Evolutionary conservation across 228 moss, liverwort and hornwort genomes (phyloP), one percentile per base, ranked within the genome.

Genomic region (Sphagnum magellanicum): DNA sequence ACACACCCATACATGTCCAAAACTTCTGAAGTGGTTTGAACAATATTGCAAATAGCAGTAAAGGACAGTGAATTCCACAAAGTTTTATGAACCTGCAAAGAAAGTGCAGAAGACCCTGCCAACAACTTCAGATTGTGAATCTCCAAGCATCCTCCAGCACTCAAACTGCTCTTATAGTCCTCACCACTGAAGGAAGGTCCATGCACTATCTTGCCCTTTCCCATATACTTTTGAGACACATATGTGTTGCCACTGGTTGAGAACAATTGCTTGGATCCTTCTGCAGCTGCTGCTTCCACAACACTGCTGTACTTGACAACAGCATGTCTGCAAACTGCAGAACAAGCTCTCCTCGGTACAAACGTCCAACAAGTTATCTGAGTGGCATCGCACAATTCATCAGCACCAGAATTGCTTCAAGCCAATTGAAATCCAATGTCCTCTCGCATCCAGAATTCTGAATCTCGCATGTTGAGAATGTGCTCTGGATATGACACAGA

Each of bases 61-160:
- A 32, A 32, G 32, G 32, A 32, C 32, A 32, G 32, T 32, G 32
- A 32, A 32, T 32, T 32, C 32, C 32, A 32, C 32, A 32, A 32
- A 32, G 32, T 32, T 32, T 32, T 32, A 66, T 72, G 73, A 48
- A 86, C 86, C 81, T 79, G 77, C 52, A 61, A 8, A 5, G 68
- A 60, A 48, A 60, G 17, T 63, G 68, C 59, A 74, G 63, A 70
- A 62, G 83, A 66, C 50, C 78, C 70, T 49, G 76, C 67, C 70
- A 92, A 47, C 50, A 81, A 59, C 75, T 79, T 79, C 68, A 92
- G 46, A 70, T 78, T 76, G 62, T 84, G 88, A 68, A 92, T 86
- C 72, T 92, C 92, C 68, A 92, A 76, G 69, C 77, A 78, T 17
- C 92, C 88, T 53, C 75, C 65, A 32, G 32, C 32, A 32, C 32